phyloP scores from a whole-genome alignment of 2,329 filamentous ascomycete species.

The Fusarium sp. region DNA sequence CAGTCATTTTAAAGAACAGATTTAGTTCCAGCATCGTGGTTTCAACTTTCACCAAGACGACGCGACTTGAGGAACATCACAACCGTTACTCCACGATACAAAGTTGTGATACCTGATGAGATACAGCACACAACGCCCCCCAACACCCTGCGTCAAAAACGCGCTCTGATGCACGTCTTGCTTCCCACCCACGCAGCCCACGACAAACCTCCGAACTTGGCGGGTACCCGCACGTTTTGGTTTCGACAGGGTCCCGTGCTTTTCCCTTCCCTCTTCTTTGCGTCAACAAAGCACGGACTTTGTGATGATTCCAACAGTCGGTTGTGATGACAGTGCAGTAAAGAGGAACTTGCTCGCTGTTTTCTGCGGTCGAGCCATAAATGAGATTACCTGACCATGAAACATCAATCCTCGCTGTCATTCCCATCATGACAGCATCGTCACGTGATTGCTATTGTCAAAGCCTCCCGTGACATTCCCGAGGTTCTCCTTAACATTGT shows the following conservation, averaged over 20 bases:
- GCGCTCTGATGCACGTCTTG: slow-evolving; percentile 26
- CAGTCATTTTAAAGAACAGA: slow-evolving; percentile 4
- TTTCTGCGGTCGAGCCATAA: neutral
- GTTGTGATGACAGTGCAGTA: neutral
- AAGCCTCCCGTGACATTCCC: slow-evolving; percentile 44
- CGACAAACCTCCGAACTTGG: slow-evolving; percentile 40
- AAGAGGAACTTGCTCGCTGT: neutral
- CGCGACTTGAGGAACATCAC: slow-evolving; percentile 8
- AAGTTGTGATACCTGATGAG: neutral
- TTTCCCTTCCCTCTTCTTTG: slow-evolving; percentile 24
- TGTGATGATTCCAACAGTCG: slow-evolving; percentile 33
- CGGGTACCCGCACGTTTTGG: slow-evolving; percentile 38
- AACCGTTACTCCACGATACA: neutral
- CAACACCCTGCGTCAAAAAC: slow-evolving; percentile 7
- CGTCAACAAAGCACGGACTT: slow-evolving; percentile 37
- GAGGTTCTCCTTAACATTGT: slow-evolving; percentile 46
- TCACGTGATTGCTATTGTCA: slow-evolving; percentile 32
- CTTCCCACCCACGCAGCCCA: slow-evolving; percentile 27
- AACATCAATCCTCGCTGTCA: neutral
- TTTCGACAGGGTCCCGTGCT: slow-evolving; percentile 37
- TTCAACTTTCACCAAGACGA: slow-evolving; percentile 11
- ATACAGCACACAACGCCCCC: neutral
- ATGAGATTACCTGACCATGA: neutral
- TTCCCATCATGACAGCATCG: neutral
- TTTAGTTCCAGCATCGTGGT: slow-evolving; percentile 12